These are phyloP conservation scores for Calonectria naviculata DNA, from an alignment of 2,329 filamentous ascomycete species.

Conservation along the genomic window DNA sequence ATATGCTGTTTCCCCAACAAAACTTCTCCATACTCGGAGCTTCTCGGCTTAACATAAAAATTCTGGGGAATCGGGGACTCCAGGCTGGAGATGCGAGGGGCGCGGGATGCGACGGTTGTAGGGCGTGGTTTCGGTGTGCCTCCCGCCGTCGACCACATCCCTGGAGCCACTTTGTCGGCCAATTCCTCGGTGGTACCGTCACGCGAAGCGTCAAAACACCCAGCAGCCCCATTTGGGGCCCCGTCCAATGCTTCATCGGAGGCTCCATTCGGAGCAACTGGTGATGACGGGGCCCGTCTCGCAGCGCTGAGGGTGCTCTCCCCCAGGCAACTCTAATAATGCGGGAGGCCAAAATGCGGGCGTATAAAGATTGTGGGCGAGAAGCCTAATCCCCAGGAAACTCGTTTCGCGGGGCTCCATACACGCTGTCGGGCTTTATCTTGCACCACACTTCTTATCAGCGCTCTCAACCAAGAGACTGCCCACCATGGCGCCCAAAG, in stretches of 20 bases:
- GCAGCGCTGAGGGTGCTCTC: background rate
- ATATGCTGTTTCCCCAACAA: background rate
- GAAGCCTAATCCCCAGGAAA: constrained; percentile 16
- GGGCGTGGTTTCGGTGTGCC: constrained; percentile 4
- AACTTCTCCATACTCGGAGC: background rate
- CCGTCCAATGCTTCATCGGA: constrained; percentile 9
- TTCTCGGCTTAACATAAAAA: background rate
- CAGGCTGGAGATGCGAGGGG: background rate
- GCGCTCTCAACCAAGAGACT: background rate
- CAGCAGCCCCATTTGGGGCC: constrained; percentile 18
- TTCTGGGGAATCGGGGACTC: constrained; percentile 5
- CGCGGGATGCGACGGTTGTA: background rate
- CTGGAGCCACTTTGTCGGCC: constrained; percentile 31
- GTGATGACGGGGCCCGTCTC: background rate
- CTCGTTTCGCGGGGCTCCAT: constrained; percentile 19
- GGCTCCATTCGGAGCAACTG: constrained; percentile 24
- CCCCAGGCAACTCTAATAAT: constrained; percentile 18
- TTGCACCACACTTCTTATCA: constrained; percentile 1
- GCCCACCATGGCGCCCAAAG: constrained; percentile 26
- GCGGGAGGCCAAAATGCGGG: constrained; percentile 13
- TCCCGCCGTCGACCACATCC: background rate
- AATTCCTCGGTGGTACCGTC: constrained; percentile 40
- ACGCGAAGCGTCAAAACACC: constrained; percentile 22
- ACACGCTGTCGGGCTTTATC: background rate
- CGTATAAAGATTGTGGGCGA: constrained; percentile 16